Conservation (phyloP, 2,329 filamentous ascomycete species). For the Pseudopyrenochaeta lycopersici region DNA sequence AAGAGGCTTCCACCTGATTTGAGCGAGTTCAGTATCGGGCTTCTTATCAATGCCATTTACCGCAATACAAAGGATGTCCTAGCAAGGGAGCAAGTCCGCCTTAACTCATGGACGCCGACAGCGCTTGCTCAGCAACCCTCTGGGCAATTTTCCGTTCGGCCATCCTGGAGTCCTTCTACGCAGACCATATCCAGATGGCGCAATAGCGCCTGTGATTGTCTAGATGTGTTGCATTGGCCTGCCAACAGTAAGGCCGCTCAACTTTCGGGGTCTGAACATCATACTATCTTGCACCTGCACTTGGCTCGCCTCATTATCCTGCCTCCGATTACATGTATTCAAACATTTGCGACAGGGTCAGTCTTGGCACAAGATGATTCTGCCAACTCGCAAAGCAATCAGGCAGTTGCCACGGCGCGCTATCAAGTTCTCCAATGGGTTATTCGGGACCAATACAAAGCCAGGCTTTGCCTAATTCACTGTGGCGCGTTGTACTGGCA, state of each 20-base stretch:
- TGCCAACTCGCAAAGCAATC: not conserved
- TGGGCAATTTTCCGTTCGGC: conserved; percentile 1
- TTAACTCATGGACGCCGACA: conserved; percentile 50
- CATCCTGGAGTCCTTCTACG: conserved; percentile 58
- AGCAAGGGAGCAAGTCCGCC: conserved; percentile 54
- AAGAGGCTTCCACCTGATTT: conserved; percentile 56
- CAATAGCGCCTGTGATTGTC: conserved; percentile 56
- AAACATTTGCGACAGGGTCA: conserved; percentile 49
- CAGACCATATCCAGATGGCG: conserved; percentile 60
- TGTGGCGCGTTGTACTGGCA: conserved; percentile 64
- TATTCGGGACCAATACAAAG: conserved; percentile 63
- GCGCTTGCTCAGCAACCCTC: conserved; percentile 25
- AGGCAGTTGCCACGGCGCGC: conserved; percentile 4
- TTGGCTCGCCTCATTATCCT: conserved; percentile 63
- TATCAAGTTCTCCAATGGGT: conserved; percentile 58
- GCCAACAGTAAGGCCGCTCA: conserved; percentile 63
- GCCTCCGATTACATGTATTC: conserved; percentile 58
- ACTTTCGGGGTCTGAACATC: conserved; percentile 61
- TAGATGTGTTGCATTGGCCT: conserved; percentile 68
- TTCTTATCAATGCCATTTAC: conserved; percentile 62
- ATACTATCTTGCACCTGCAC: conserved; percentile 65
- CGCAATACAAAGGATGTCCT: conserved; percentile 60
- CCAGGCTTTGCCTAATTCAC: conserved; percentile 65
- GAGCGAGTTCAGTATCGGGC: conserved; percentile 59
- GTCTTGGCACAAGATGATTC: conserved; percentile 8